phyloP scores from a whole-genome alignment of 169 alveolate species.

The Cryptosporidium ubiquitum region DNA sequence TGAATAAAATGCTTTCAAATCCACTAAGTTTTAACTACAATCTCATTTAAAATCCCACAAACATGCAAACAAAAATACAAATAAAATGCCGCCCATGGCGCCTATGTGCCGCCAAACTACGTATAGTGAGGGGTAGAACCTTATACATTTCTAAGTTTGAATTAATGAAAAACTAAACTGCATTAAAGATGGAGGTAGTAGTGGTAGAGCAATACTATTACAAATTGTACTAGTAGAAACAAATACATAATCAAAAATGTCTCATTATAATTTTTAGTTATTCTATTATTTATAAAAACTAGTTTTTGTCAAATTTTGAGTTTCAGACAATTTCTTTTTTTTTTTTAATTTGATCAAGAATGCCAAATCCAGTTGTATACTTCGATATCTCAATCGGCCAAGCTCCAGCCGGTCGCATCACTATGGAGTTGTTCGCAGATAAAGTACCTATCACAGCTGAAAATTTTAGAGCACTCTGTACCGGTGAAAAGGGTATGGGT shows the following conservation, averaged over 20 bases:
- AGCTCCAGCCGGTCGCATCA: conserved; percentile 89
- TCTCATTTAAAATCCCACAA: background rate
- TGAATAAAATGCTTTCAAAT: background rate
- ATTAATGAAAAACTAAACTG: background rate
- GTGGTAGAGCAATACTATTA: background rate
- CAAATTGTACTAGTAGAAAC: background rate
- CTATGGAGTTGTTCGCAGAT: conserved; percentile 92
- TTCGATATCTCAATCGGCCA: conserved; percentile 84
- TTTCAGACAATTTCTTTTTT: background rate
- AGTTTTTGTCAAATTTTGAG: background rate
- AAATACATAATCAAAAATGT: background rate
- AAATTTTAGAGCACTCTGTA: conserved; percentile 89
- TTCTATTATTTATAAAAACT: background rate
- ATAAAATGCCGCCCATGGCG: background rate
- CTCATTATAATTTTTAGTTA: background rate
- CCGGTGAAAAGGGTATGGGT: conserved; percentile 89
- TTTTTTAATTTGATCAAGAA: background rate
- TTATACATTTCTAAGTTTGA: background rate
- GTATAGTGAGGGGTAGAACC: conserved; percentile 30
- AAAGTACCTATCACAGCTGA: conserved; percentile 88
- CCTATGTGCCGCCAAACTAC: background rate
- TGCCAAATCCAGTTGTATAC: conserved; percentile 76
- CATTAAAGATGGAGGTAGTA: background rate
- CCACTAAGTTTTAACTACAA: background rate
- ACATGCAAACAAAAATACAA: background rate